A percentile compares a stretch with the other conserved stretches of the same genome.
Evolutionary conservation across 108 stramenopile species (phyloP).

Genomic region (Schizochytrium sp.): DNA sequence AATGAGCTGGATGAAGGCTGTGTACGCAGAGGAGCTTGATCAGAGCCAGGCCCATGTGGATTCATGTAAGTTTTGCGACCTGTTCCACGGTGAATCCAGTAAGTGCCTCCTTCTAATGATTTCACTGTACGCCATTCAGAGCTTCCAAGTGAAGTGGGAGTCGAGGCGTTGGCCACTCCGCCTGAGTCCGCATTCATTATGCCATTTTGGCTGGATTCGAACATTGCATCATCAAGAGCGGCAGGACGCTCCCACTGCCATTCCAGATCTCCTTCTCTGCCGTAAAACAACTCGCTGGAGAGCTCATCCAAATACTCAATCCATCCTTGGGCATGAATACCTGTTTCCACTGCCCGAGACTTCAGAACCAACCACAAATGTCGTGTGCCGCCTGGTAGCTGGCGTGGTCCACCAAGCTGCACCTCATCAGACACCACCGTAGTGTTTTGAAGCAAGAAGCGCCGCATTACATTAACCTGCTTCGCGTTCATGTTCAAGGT

Average conservation of each 20-base stretch:
- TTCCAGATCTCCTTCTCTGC: not conserved
- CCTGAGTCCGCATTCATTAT: not conserved
- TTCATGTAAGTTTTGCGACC: not conserved
- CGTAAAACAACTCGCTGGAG: slow-evolving; percentile 40
- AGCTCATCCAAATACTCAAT: slow-evolving; percentile 40
- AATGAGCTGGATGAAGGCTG: not conserved
- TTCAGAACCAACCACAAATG: slow-evolving; percentile 37
- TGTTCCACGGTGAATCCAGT: slow-evolving; percentile 27
- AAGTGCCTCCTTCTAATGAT: slow-evolving; percentile 3
- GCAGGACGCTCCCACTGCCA: slow-evolving; percentile 51
- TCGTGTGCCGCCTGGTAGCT: slow-evolving; percentile 51
- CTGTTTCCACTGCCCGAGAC: slow-evolving; percentile 45
- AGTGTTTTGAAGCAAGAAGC: slow-evolving; percentile 51
- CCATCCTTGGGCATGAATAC: not conserved
- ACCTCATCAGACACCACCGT: not conserved
- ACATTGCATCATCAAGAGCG: not conserved
- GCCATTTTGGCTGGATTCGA: too few species aligned
- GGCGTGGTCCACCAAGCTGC: slow-evolving; percentile 29
- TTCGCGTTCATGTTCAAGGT: slow-evolving; percentile 53
- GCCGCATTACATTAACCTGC: slow-evolving; percentile 44
- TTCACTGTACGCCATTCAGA: slow-evolving; percentile 9
- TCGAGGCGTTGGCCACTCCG: not conserved
- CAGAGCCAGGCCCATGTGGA: not conserved
- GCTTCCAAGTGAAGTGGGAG: not conserved
- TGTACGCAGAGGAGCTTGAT: not conserved